Evolutionary conservation across 1,284 basidiomycete genomes (phyloP).

Genomic region (Apiotrichum akiyoshidainum): DNA sequence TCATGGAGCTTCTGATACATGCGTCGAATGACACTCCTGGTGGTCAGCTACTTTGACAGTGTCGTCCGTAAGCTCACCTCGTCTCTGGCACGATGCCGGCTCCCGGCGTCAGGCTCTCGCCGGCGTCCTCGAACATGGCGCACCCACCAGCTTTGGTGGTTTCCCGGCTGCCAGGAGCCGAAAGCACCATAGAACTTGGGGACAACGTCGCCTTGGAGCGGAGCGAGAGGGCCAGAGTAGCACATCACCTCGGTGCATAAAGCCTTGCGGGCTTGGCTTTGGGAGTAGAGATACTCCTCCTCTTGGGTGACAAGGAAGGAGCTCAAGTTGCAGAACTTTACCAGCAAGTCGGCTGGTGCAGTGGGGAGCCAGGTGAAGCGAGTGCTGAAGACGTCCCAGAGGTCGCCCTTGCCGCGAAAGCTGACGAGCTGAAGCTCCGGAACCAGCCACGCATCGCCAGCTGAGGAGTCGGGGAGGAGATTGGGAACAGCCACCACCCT

Average conservation of each 20-base stretch:
- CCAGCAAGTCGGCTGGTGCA: constrained; percentile 6
- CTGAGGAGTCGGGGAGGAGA: constrained; percentile 3
- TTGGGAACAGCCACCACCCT: no score
- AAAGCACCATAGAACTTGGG: constrained; percentile 11
- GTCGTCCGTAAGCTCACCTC: no score
- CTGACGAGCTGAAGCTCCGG: constrained; percentile 9
- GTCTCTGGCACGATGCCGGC: constrained; percentile 1
- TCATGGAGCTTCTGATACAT: constrained; percentile 11
- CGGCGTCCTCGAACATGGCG: constrained; percentile 14
- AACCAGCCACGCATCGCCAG: constrained; percentile 3
- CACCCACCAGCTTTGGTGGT: constrained; percentile 13
- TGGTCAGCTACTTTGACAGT: no score
- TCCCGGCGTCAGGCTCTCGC: neutral
- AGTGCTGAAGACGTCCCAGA: constrained; percentile 10
- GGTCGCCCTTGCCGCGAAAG: neutral
- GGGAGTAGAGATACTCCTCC: neutral
- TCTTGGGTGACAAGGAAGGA: neutral
- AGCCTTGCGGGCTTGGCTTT: neutral
- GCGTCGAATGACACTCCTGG: constrained; percentile 2
- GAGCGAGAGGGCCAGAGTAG: constrained; percentile 2
- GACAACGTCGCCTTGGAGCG: constrained; percentile 12
- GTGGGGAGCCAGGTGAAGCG: constrained; percentile 6
- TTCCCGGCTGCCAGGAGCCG: constrained; percentile 9
- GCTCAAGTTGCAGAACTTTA: constrained; percentile 11
- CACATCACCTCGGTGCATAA: constrained; percentile 1